These are phyloP conservation scores for Areca catechu DNA, from an alignment of 176 grass and related monocot genomes.

Conservation along the genomic window DNA sequence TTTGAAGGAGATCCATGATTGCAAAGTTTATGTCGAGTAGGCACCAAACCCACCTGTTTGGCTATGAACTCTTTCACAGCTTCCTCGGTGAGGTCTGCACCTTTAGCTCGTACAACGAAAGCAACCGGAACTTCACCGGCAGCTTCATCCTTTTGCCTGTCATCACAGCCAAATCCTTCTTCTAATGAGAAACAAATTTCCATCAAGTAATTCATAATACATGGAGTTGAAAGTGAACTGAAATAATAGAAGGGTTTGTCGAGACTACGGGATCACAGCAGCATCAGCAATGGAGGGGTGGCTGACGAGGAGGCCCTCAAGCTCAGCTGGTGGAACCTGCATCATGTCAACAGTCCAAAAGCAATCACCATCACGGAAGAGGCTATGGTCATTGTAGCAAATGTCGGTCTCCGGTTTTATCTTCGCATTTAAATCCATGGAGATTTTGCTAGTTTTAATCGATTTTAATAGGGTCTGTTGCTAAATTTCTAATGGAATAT, in stretches of 20 bases:
- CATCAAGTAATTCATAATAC: no score
- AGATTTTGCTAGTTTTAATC: no score
- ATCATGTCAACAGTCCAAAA: not conserved
- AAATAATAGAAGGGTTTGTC: not conserved
- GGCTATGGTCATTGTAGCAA: no score
- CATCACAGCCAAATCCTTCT: not conserved
- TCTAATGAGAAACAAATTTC: no score
- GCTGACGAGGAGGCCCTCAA: conserved; percentile 68
- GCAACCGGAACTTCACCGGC: conserved; percentile 89
- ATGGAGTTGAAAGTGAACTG: no score
- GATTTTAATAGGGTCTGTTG: no score
- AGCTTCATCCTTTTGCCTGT: conserved; percentile 70
- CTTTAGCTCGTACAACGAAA: conserved; percentile 53
- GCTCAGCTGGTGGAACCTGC: conserved; percentile 91
- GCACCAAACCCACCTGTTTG: conserved; percentile 41
- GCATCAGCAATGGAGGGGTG: conserved; percentile 73
- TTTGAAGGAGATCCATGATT: no score
- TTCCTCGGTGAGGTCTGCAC: conserved; percentile 57
- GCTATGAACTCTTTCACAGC: conserved; percentile 74
- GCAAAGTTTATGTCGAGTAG: not conserved
- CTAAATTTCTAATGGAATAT: no score
- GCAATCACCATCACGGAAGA: no score
- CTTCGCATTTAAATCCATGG: no score
- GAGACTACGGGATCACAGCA: conserved; percentile 72
- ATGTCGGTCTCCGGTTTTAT: no score